phyloP scores from a whole-genome alignment of 305 asterid genomes.

The Fraxinus xanthoxyloides region DNA sequence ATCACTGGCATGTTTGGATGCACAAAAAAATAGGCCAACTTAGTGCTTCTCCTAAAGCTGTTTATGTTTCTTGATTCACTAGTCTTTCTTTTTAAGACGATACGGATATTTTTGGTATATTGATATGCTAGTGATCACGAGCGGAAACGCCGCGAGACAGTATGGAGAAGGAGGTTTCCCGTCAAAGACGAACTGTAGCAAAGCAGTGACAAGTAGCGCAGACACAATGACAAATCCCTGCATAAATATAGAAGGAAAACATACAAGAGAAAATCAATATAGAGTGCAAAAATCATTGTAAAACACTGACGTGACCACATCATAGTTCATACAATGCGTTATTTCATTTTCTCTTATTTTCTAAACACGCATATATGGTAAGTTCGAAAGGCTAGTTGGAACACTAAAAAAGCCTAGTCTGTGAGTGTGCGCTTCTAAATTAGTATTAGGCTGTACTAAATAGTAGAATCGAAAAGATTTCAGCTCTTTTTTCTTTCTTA shows the following conservation, averaged over 20 bases:
- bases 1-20: background rate
- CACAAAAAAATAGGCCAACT: conserved; percentile 1
- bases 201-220: conserved; percentile 87
- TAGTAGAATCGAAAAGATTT: background rate
- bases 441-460: background rate
- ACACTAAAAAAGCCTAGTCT: background rate
- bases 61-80: conserved; percentile 23
- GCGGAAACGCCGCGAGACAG: conserved; percentile 84
- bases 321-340: background rate
- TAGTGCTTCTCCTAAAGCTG: conserved; percentile 9
- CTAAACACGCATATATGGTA: background rate
- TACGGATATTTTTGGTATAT: conserved; percentile 90
- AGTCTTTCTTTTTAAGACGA: conserved; percentile 60
- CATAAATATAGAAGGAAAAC: conserved; percentile 13
- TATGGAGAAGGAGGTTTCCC: conserved; percentile 76
- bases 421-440: background rate
- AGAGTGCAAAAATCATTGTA: background rate
- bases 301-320: background rate
- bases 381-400: background rate
- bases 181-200: conserved; percentile 76
- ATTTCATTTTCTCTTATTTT: background rate
- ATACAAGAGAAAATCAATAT: background rate
- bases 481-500: background rate
- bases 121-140: conserved; percentile 73
- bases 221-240: conserved; percentile 97